phyloP scores from a whole-genome alignment of 306 rosid genomes.

The Morella rubra region DNA sequence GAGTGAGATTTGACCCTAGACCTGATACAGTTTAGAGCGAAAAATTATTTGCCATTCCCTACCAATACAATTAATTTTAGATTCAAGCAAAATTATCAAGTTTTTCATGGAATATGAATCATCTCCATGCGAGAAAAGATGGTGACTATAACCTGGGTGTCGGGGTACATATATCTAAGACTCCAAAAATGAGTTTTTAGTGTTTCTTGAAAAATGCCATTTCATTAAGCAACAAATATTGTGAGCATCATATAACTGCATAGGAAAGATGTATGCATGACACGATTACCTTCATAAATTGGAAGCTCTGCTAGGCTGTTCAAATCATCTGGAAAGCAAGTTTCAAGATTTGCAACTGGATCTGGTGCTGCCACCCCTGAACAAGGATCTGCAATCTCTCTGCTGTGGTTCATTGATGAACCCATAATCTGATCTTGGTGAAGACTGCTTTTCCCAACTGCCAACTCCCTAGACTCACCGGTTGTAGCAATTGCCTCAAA shows the following conservation, averaged over 20 bases:
- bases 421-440: slow-evolving; percentile 32
- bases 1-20: slow-evolving; percentile 19
- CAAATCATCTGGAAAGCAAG: slow-evolving; percentile 25
- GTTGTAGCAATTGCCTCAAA: slow-evolving; percentile 17
- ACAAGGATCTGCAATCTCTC: slow-evolving; percentile 22
- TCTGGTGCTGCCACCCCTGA: neutral
- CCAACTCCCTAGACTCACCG: slow-evolving; percentile 25
- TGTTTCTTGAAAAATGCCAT: neutral
- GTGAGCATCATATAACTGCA: slow-evolving; percentile 1
- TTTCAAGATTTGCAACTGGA: slow-evolving; percentile 33
- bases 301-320: slow-evolving; percentile 28
- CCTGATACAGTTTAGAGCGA: slow-evolving; percentile 38
- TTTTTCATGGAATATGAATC: neutral
- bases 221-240: neutral
- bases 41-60: neutral
- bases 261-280: neutral
- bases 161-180: neutral
- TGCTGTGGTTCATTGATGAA: slow-evolving; percentile 18
- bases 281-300: slow-evolving; percentile 50
- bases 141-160: neutral
- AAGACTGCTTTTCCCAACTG: slow-evolving; percentile 28
- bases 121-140: neutral
- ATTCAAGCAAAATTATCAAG: neutral
- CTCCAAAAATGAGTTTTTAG: neutral
- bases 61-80: neutral